These are phyloP conservation scores for Yamadazyma atlantica DNA, from an alignment of 1,139 yeast genomes.

Conservation along the genomic window DNA sequence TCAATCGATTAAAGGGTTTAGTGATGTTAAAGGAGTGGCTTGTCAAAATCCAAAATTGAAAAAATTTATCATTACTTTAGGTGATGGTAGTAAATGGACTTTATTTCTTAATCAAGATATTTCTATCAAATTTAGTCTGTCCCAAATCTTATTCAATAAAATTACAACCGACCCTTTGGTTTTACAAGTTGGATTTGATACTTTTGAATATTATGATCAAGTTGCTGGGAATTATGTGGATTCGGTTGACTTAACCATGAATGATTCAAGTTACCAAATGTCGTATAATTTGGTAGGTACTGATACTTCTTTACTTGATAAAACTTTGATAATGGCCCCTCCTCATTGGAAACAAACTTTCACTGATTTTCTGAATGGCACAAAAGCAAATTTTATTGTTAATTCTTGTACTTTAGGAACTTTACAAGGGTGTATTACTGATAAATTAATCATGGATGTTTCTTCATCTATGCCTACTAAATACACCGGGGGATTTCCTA, in stretches of 20 bases:
- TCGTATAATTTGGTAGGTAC: conserved; percentile 49
- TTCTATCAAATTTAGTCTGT: conserved; percentile 7
- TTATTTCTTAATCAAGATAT: conserved; percentile 31
- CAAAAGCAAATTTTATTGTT: conserved; percentile 43
- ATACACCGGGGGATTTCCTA: conserved; percentile 6
- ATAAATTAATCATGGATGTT: conserved; percentile 34
- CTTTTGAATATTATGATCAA: conserved; percentile 41
- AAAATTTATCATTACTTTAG: conserved; percentile 13
- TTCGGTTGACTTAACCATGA: conserved; percentile 19
- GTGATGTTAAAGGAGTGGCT: conserved; percentile 38
- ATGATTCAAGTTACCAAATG: conserved; percentile 46
- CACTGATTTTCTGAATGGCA: conserved; percentile 26
- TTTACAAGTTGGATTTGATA: conserved; percentile 48
- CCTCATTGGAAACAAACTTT: conserved; percentile 64
- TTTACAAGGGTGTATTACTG: conserved; percentile 56
- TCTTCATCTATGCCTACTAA: neutral
- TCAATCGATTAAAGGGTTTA: conserved; percentile 49
- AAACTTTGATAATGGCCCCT: conserved; percentile 56
- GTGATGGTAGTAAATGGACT: conserved; percentile 44
- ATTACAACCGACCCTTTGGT: conserved; percentile 47
- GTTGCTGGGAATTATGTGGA: conserved; percentile 61
- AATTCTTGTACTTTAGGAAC: conserved; percentile 61
- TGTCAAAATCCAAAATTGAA: conserved; percentile 21
- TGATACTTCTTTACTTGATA: conserved; percentile 49
- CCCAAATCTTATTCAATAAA: conserved; percentile 16